Base-by-base conservation (phyloP, 495 filamentous ascomycete species). In the Neurospora tetrasperma region DNA sequence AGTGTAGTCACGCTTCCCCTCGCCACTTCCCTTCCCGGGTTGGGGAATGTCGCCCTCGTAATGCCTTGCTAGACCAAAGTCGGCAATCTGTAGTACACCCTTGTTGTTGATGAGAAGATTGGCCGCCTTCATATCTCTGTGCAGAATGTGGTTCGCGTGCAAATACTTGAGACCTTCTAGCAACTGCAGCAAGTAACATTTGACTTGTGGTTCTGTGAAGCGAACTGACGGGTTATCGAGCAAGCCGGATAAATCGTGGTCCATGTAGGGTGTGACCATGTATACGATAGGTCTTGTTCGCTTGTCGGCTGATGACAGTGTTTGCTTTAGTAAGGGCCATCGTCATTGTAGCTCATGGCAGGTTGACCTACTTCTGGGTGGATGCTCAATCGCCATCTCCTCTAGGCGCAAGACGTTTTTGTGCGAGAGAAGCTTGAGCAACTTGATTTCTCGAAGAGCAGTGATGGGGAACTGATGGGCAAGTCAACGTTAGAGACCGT, bases 181-280 rank as follows among this genome's bases (percentile, higher is more conserved):
- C 41, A 99, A 87, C 80, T 99, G 96, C 69, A 95, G 83, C 89
- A 99, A 89, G 79, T 99, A 99, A 82, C 96, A 98, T 81, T 99
- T 99, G 78, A 98, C 97, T 80, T 98, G 94, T 7, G 92, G 88
- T 77, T 94, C 89, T 10, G 89, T 92, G 74, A 99, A 93, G 16
- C 88, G 87, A 71, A 98, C 94, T 6, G 88, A 87, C 39, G 95
- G 94, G 75, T 99, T 99, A 79, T 98, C 96, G 74, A 99, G 88
- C 16, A 99, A 88, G 71, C 96, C 96, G 20, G 95, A 97, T 7
- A 99, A 86, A 79, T 99, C 96, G 79, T 99, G 96, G 77, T 98
- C 96, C 95, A 98, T 97, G 79, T 98, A 99, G 42, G 94, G 95
- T 35, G 90, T 97, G 70, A 98, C 96, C 96, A 99, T 99, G 80